These are phyloP conservation scores for Ophiostoma sp. DNA, from an alignment of 2,329 filamentous ascomycete species.

Conservation along the genomic window DNA sequence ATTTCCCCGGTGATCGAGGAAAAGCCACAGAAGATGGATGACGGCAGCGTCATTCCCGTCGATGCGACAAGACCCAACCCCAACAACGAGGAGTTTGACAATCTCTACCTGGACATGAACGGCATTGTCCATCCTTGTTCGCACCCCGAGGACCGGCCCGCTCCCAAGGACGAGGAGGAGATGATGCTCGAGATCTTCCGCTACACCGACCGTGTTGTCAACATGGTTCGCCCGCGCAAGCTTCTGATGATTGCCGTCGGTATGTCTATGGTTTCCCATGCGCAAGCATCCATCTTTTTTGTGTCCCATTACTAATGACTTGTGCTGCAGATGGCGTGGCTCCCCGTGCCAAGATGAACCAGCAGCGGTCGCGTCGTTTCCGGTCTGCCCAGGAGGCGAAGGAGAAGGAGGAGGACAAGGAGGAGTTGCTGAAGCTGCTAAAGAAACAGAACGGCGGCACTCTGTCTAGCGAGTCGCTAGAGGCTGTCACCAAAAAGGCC, in stretches of 20 bases:
- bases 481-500: constrained; percentile 71
- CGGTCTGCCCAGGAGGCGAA: constrained; percentile 88
- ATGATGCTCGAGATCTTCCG: constrained; percentile 99
- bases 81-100: constrained; percentile 96
- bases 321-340: constrained; percentile 73
- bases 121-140: constrained; percentile 98
- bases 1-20: constrained; percentile 88
- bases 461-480: constrained; percentile 55
- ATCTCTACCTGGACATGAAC: constrained; percentile 98
- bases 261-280: constrained; percentile 40
- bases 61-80: constrained; percentile 82
- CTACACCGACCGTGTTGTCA: constrained; percentile 97
- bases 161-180: constrained; percentile 90
- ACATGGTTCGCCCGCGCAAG: constrained; percentile 96
- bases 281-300: too few relatives aligned
- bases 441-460: constrained; percentile 68
- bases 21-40: constrained; percentile 66
- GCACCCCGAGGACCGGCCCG: constrained; percentile 87
- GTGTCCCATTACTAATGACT: neutral
- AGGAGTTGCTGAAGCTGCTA: constrained; percentile 78
- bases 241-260: constrained; percentile 95
- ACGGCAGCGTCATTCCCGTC: constrained; percentile 78
- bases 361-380: constrained; percentile 93
- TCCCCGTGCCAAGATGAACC: constrained; percentile 98
- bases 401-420: constrained; percentile 88